phyloP scores from a whole-genome alignment of 768 basidiomycete species.

The Pholiota conissans region DNA sequence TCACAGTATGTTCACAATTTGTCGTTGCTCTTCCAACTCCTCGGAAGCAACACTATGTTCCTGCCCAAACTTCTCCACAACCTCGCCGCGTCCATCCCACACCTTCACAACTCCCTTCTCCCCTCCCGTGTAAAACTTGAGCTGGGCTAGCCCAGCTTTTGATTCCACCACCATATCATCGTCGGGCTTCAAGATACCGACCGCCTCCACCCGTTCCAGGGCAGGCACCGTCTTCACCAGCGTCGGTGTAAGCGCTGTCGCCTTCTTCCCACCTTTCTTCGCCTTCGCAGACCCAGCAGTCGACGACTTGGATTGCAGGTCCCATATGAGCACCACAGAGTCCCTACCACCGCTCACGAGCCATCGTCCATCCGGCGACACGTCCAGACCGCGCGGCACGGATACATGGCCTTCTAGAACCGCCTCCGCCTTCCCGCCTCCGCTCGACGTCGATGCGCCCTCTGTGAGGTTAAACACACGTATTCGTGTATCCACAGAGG shows the following conservation, averaged over 20 bases:
- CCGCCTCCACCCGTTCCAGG: conserved; percentile 84
- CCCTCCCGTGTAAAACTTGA: conserved; percentile 87
- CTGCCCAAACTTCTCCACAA: conserved; percentile 59
- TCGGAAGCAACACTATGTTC: conserved; percentile 42
- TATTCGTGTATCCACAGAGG: conserved; percentile 88
- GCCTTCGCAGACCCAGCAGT: conserved; percentile 24
- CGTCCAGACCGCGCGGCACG: conserved; percentile 88
- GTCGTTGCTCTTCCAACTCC: conserved; percentile 76
- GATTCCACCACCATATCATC: conserved; percentile 49
- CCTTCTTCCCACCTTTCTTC: conserved; percentile 49
- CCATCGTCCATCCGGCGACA: conserved; percentile 85
- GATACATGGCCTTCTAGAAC: conserved; percentile 96
- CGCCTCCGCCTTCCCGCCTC: conserved; percentile 63
- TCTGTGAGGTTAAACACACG: conserved; percentile 88
- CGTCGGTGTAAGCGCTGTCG: conserved; percentile 48
- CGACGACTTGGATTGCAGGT: conserved; percentile 45
- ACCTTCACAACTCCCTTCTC: conserved; percentile 84
- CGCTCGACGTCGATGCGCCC: conserved; percentile 53
- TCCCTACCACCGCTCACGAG: conserved; percentile 91
- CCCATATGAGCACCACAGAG: conserved; percentile 92
- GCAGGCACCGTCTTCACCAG: conserved; percentile 80
- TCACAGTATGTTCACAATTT: conserved; percentile 82
- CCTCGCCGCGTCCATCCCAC: conserved; percentile 77
- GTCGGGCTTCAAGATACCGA: conserved; percentile 64
- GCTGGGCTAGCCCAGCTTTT: conserved; percentile 33